phyloP scores from a whole-genome alignment of 1,139 yeast genomes.

The Pichia sp. region DNA sequence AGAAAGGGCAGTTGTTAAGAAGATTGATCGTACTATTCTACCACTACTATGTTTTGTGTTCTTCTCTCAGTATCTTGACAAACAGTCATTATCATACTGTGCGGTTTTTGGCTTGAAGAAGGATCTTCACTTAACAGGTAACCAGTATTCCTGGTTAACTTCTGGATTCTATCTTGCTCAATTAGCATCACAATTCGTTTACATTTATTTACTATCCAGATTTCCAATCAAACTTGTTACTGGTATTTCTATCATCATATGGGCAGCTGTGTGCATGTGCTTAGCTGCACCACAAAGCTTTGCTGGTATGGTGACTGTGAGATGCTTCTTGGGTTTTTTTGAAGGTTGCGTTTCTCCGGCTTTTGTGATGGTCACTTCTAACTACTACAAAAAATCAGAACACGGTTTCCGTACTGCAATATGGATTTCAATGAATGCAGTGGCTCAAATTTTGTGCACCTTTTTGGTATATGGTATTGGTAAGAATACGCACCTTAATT shows the following conservation, averaged over 20 bases:
- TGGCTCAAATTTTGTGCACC: conserved; percentile 25
- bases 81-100: conserved; percentile 18
- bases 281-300: conserved; percentile 18
- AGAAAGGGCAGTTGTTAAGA: conserved; percentile 37
- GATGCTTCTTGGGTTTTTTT: conserved; percentile 17
- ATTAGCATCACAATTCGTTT: conserved; percentile 37
- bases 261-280: conserved; percentile 20
- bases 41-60: conserved; percentile 51
- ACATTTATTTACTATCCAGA: conserved; percentile 14
- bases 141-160: conserved; percentile 41
- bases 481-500: conserved; percentile 11
- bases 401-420: conserved; percentile 25
- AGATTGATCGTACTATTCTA: conserved; percentile 48
- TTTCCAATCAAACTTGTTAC: conserved; percentile 19
- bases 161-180: conserved; percentile 54
- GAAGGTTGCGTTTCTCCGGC: conserved; percentile 22
- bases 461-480: conserved; percentile 25
- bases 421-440: conserved; percentile 29
- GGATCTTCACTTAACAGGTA: conserved; percentile 17
- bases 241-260: conserved; percentile 16
- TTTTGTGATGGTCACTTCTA: conserved; percentile 22
- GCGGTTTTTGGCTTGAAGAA: conserved; percentile 18
- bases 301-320: conserved; percentile 16
- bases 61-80: conserved; percentile 36
- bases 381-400: conserved; percentile 21